Evolutionary conservation across 768 basidiomycete species (phyloP), one percentile per base, ranked within the genome.

Genomic region (Kwoniella shandongensis): DNA sequence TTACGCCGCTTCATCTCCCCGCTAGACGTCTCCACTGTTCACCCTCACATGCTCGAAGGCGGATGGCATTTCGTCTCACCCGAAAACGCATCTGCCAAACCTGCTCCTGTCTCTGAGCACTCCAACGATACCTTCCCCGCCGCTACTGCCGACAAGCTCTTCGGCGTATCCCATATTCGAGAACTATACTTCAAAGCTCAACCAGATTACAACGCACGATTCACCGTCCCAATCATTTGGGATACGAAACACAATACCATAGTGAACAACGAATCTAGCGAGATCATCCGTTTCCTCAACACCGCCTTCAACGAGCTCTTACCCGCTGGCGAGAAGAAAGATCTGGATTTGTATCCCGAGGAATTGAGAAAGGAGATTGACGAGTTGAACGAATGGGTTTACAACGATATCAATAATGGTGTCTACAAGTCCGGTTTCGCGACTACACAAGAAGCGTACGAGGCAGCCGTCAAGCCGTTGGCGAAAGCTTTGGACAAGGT

Each of bases 261-360:
- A 64, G 96, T 99, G 56, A 97, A 91, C 80, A 98, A 97, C 74
- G 94, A 99, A 73, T 78, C 76, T 36, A 68, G 88, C 2, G 94
- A 98, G 78, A 92, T 98, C 72, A 91, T 98, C 70, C 86, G 94
- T 54, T 88, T 94, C 7, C 83, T 98, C 79, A 97, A 99, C 78
- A 81, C 65, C 10, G 70, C 83, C 1, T 93, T 94, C 79, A 86
- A 96, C 73, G 79, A 85, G 20, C 65, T 87, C 18, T 56, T 96
- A 6, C 74, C 80, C 1, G 86, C 88, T 4, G 64, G 62, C 6
- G 83, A 85, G 59, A 76, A 79, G 25, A 62, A 88, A 44, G 51
- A 63, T 26, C 46, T 80, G 51, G 86, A 93, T 69, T 80, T 88
- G 44, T 97, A 96, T 76, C 96, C 94, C 0, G 79, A 83, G 59